These are phyloP conservation scores for Ganoderma sp. DNA, from an alignment of 1,284 basidiomycete genomes.

Conservation along the genomic window DNA sequence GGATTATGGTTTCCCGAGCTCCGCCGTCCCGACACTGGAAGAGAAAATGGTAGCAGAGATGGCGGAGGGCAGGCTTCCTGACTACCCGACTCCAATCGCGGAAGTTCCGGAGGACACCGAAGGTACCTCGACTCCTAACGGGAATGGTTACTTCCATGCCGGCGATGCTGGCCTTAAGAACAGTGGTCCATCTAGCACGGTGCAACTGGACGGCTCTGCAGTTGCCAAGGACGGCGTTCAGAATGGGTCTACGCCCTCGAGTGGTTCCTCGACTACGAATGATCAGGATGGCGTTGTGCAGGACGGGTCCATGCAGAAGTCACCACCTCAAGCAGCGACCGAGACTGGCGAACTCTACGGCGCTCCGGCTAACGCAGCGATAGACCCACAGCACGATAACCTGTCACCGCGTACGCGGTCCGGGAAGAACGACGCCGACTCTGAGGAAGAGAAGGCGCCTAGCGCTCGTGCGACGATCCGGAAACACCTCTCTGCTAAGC, in stretches of 20 bases:
- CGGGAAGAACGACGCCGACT: conserved; percentile 52
- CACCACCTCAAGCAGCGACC: conserved; percentile 45
- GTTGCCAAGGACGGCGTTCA: conserved; percentile 2
- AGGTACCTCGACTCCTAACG: not conserved
- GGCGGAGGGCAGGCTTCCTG: conserved; percentile 43
- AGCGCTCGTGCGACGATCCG: conserved; percentile 57
- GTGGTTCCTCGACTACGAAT: not conserved
- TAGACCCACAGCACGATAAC: conserved; percentile 49
- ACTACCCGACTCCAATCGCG: conserved; percentile 43
- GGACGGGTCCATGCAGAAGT: conserved; percentile 30
- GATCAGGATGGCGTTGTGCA: conserved; percentile 15
- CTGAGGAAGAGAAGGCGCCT: conserved; percentile 58
- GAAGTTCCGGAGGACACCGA: conserved; percentile 17
- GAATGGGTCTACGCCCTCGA: not conserved
- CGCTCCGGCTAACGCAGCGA: conserved; percentile 61
- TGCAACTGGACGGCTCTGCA: conserved; percentile 16
- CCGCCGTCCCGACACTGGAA: conserved; percentile 75
- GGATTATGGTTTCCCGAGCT: conserved; percentile 64
- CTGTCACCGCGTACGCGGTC: conserved; percentile 51
- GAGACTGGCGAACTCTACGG: conserved; percentile 53
- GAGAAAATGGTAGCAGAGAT: conserved; percentile 63
- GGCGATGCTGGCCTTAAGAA: not conserved
- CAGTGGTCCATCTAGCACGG: not conserved
- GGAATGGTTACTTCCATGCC: not conserved
- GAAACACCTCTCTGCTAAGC: conserved; percentile 61